Evolutionary conservation across 257 asterid species (phyloP).

Genomic region (Solanum raphanifolium): DNA sequence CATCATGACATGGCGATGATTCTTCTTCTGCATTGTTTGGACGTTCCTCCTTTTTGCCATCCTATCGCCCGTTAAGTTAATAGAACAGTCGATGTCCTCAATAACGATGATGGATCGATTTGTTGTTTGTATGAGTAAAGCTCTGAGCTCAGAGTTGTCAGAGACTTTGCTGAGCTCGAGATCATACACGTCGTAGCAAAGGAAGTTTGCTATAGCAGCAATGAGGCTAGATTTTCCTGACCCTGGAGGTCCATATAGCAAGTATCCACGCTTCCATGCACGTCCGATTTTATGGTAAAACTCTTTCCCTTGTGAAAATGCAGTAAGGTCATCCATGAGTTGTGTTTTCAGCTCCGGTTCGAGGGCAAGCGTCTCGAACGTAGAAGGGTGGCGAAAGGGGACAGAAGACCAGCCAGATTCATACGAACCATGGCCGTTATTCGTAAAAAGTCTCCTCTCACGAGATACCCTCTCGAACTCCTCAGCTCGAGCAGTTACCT

Average conservation of each 20-base stretch:
- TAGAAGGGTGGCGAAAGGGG: constrained; percentile 47
- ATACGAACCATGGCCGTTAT: constrained; percentile 33
- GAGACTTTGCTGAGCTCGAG: constrained; percentile 40
- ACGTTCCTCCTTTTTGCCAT: background rate
- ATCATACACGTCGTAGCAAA: constrained; percentile 46
- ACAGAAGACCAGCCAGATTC: constrained; percentile 50
- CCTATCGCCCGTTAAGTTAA: constrained; percentile 35
- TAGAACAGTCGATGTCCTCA: constrained; percentile 51
- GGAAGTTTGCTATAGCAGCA: constrained; percentile 51
- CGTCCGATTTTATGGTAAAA: constrained; percentile 32
- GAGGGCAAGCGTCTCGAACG: constrained; percentile 46
- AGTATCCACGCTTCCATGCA: constrained; percentile 57
- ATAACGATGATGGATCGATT: constrained; percentile 48
- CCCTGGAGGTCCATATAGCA: constrained; percentile 47
- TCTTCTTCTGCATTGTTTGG: constrained; percentile 1
- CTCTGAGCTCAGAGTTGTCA: constrained; percentile 35
- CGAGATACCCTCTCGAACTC: constrained; percentile 36
- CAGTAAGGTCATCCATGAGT: constrained; percentile 21
- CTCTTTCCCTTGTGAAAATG: constrained; percentile 26
- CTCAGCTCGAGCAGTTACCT: constrained; percentile 25
- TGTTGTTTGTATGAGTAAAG: constrained; percentile 33
- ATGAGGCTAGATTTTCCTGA: constrained; percentile 52
- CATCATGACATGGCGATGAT: background rate
- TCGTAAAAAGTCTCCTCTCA: constrained; percentile 39
- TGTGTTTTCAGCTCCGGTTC: constrained; percentile 36